Percentiles rank a stretch among this genome's conserved stretches.
Conservation (phyloP, 495 filamentous ascomycete species). For the Massariosphaeria phaeospora region DNA sequence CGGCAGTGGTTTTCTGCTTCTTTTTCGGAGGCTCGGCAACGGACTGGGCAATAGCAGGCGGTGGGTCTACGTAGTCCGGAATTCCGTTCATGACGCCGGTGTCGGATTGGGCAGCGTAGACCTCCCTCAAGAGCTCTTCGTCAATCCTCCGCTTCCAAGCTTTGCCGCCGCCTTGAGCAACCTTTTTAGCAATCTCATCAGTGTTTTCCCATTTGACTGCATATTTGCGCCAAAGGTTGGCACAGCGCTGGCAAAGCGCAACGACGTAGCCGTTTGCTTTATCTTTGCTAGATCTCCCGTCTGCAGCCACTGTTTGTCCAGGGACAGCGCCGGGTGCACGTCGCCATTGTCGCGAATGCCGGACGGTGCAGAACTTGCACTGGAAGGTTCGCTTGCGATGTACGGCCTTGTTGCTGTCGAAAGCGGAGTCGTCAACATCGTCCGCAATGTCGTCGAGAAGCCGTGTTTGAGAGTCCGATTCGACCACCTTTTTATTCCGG, state of each 20-base stretch:
- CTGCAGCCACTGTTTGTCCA: slow-evolving; percentile 64
- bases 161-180: slow-evolving; percentile 72
- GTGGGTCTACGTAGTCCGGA: slow-evolving; percentile 19
- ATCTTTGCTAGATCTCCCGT: slow-evolving; percentile 61
- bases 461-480: slow-evolving; percentile 58
- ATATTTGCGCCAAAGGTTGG: slow-evolving; percentile 87
- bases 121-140: slow-evolving; percentile 82
- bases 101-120: slow-evolving; percentile 51
- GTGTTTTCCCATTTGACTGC: slow-evolving; percentile 92
- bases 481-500: slow-evolving; percentile 72
- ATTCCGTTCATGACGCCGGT: slow-evolving; percentile 45
- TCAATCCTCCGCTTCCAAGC: slow-evolving; percentile 85
- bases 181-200: slow-evolving; percentile 90
- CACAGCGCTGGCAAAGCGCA: slow-evolving; percentile 85
- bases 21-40: slow-evolving; percentile 50
- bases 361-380: slow-evolving; percentile 88
- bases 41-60: slow-evolving; percentile 2
- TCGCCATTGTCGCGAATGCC: slow-evolving; percentile 82
- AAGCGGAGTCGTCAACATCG: slow-evolving; percentile 91
- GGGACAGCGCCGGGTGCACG: slow-evolving; percentile 73
- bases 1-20: slow-evolving; percentile 47
- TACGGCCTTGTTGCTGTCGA: slow-evolving; percentile 81
- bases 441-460: slow-evolving; percentile 89
- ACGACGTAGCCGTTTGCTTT: slow-evolving; percentile 72
- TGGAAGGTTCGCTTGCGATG: slow-evolving; percentile 76